Conservation (phyloP, 108 stramenopile genomes). For the Cylindrotheca fusiformis region DNA sequence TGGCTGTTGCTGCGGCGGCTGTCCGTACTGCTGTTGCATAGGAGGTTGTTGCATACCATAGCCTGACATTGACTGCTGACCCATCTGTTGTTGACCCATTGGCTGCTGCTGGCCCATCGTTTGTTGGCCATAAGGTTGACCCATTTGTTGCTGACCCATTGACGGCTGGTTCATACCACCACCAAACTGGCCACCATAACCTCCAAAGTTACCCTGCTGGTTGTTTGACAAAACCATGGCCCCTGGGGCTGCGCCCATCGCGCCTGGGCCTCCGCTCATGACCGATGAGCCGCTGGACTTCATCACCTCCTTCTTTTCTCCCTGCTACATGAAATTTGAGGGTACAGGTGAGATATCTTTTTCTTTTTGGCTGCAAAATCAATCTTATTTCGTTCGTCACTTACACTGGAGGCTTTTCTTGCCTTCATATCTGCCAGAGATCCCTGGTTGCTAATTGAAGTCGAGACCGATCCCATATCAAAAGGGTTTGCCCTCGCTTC, state of each 20-base stretch:
- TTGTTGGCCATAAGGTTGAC: constrained; percentile 15
- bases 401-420: constrained; percentile 41
- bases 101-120: constrained; percentile 8
- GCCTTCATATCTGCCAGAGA: constrained; percentile 78
- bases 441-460: constrained; percentile 21
- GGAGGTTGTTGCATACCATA: constrained; percentile 18
- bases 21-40: constrained; percentile 3
- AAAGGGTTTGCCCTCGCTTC: constrained; percentile 51
- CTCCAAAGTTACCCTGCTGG: constrained; percentile 68
- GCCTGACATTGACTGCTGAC: background rate
- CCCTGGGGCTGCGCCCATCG: constrained; percentile 26
- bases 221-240: constrained; percentile 62
- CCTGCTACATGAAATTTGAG: too few relatives aligned
- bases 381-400: constrained; percentile 55
- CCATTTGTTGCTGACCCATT: constrained; percentile 22
- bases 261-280: too few relatives aligned
- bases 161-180: constrained; percentile 23
- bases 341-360: background rate
- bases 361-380: constrained; percentile 1
- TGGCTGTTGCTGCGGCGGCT: constrained; percentile 33
- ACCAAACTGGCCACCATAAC: constrained; percentile 35
- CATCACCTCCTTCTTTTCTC: constrained; percentile 60
- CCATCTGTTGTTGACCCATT: constrained; percentile 1
- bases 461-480: constrained; percentile 25
- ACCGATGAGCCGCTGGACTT: too few relatives aligned